Evolutionary conservation across 306 rosid species (phyloP), one percentile per base, ranked within the genome.

Genomic region (Cicer bijugum): DNA sequence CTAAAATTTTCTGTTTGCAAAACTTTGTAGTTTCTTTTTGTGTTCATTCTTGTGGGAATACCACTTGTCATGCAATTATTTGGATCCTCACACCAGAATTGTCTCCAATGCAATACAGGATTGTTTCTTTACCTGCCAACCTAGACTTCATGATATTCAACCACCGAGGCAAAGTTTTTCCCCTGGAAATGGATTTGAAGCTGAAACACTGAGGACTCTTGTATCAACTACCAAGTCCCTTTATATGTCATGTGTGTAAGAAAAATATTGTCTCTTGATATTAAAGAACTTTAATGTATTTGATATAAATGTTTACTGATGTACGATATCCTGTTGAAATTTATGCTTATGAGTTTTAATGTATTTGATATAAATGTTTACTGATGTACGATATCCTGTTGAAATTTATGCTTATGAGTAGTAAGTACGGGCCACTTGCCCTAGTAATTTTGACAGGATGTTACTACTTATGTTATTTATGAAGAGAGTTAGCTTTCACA

Each of bases 111-210:
- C 51, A 77, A 44, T 84, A 83, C 88, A 90, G 98, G 86, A 81
- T 90, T 47, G 94, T 88, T 71, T 87, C 89, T 74, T 85, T 92
- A 69, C 95, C 94, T 38, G 91, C 76, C 67, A 92, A 87, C 82
- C 76, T 80, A 53, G 98, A 92, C 85, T 92, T 92, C 60, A 88
- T 90, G 92, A 82, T 87, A 79, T 92, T 92, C 88, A 92, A 92
- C 79, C 94, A 90, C 79, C 87, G 98, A 66, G 88, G 96, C 74
- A 90, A 73, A 77, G 87, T 76, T 66, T 83, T 83, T 45, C 89
- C 96, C 0, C 4, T 70, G 78, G 86, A 82, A 68, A 53, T 79
- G 71, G 89, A 87, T 82, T n/a, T 85, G 91, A 87, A 90, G 88
- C 86, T 88, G 78, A 92, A 75, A 76, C 82, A 78, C 39, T 89